Evolutionary conservation across 768 basidiomycete species (phyloP).

Genomic region (Boletus pseudo-olivaceus): DNA sequence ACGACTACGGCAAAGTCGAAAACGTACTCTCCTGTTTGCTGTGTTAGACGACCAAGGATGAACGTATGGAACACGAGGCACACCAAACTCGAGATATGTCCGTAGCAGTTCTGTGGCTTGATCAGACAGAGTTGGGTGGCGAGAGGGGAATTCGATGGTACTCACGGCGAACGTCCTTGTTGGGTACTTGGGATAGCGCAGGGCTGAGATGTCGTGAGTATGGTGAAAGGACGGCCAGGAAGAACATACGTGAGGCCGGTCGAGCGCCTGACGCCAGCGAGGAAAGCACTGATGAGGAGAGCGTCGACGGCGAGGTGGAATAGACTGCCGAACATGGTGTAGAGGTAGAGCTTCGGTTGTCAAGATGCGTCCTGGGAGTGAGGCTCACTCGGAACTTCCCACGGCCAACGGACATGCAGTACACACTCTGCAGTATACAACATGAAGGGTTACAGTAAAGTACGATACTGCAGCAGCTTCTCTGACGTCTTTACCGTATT

Average conservation of each 20-base stretch:
- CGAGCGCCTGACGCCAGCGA: conserved; percentile 80
- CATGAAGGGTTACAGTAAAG: conserved; percentile 9
- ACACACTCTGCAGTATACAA: not conserved
- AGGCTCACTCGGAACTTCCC: conserved; percentile 10
- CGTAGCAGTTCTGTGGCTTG: conserved; percentile 55
- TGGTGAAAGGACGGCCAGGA: not conserved
- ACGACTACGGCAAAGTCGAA: conserved; percentile 87
- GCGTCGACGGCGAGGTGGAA: conserved; percentile 77
- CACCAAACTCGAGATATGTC: conserved; percentile 79
- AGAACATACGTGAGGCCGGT: conserved; percentile 79
- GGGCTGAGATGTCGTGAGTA: conserved; percentile 44
- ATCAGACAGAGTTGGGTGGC: not conserved
- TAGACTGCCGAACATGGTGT: conserved; percentile 30
- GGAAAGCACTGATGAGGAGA: conserved; percentile 70
- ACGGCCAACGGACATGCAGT: conserved; percentile 3
- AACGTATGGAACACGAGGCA: conserved; percentile 19
- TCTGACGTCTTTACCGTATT: conserved; percentile 43
- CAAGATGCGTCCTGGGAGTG: not conserved
- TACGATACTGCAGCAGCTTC: conserved; percentile 30
- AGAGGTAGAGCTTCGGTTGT: not conserved
- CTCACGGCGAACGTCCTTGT: conserved; percentile 87
- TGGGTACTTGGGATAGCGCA: conserved; percentile 69
- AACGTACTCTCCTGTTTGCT: conserved; percentile 65
- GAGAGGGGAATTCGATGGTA: conserved; percentile 12
- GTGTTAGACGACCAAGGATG: not conserved